A percentile compares a stretch with the other conserved stretches of the same genome.
phyloP scores from a whole-genome alignment of 257 asterid genomes.

The Nicotiana tabacum region DNA sequence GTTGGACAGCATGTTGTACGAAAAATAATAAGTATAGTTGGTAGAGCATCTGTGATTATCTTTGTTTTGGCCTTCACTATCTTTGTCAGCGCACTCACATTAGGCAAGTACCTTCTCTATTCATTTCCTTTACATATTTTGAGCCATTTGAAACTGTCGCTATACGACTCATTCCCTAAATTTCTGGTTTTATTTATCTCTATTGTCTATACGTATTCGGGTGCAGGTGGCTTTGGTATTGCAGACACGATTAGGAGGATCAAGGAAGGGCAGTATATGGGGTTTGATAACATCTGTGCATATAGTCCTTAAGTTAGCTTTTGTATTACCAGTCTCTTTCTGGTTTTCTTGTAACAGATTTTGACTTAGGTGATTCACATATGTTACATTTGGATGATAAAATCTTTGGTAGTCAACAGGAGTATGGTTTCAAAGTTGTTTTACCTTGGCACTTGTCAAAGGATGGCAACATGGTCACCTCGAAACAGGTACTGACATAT shows the following conservation, averaged over 20 bases:
- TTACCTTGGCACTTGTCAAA: neutral
- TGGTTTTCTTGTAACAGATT: neutral
- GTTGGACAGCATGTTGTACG: constrained; percentile 56
- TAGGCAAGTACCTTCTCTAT: constrained; percentile 36
- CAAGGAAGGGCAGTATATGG: constrained; percentile 34
- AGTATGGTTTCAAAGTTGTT: neutral
- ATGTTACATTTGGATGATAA: constrained; percentile 2
- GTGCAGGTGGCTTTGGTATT: constrained; percentile 63
- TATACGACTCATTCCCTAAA: neutral
- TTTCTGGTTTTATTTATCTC: neutral
- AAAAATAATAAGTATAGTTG: constrained; percentile 45
- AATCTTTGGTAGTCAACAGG: neutral
- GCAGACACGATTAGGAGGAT: constrained; percentile 36
- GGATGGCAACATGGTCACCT: too few relatives aligned
- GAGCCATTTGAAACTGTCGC: neutral
- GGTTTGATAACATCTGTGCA: constrained; percentile 59
- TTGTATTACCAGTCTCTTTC: neutral
- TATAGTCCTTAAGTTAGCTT: constrained; percentile 4
- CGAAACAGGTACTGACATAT: neutral
- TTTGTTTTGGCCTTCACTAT: constrained; percentile 60
- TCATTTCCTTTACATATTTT: neutral
- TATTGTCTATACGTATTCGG: neutral
- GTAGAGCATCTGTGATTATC: constrained; percentile 67
- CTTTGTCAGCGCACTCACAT: constrained; percentile 50
- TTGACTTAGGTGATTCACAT: constrained; percentile 9